phyloP scores from a whole-genome alignment of 1,139 yeast species.

The Suhomyces kunorum region DNA sequence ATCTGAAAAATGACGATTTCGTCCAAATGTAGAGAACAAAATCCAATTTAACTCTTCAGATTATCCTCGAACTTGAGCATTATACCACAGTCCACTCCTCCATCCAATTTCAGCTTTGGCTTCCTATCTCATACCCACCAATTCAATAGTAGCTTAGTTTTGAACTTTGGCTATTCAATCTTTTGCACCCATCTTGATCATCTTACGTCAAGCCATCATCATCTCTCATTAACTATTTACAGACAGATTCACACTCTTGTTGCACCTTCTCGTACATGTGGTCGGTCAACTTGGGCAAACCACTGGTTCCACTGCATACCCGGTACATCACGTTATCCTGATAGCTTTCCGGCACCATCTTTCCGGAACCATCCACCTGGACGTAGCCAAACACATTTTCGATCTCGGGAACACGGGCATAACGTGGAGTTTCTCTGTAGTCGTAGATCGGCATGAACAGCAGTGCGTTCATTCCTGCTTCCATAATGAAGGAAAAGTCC shows the following conservation, averaged over 20 bases:
- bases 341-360: constrained; percentile 56
- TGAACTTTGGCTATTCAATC: too few species aligned
- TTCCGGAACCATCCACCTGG: constrained; percentile 55
- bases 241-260: constrained; percentile 17
- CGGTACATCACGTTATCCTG: constrained; percentile 64
- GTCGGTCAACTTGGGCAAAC: constrained; percentile 61
- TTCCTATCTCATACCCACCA: too few species aligned
- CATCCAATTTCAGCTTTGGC: too few species aligned
- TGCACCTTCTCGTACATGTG: constrained; percentile 47
- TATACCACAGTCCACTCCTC: too few species aligned
- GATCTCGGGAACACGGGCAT: constrained; percentile 70
- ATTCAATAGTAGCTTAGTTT: too few species aligned
- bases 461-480: constrained; percentile 59
- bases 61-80: too few species aligned
- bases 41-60: too few species aligned
- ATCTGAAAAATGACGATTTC: too few species aligned
- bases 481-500: constrained; percentile 61
- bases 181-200: background rate
- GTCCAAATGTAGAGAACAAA: too few species aligned
- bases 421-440: constrained; percentile 63
- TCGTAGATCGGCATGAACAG: constrained; percentile 74
- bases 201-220: background rate
- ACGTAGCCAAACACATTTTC: constrained; percentile 76
- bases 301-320: constrained; percentile 53
- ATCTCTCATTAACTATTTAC: background rate